Percentiles rank a stretch among this genome's conserved stretches.
These are phyloP conservation scores for Pseudogymnoascus destructans DNA, from an alignment of 2,329 filamentous ascomycete species.

Conservation along the genomic window DNA sequence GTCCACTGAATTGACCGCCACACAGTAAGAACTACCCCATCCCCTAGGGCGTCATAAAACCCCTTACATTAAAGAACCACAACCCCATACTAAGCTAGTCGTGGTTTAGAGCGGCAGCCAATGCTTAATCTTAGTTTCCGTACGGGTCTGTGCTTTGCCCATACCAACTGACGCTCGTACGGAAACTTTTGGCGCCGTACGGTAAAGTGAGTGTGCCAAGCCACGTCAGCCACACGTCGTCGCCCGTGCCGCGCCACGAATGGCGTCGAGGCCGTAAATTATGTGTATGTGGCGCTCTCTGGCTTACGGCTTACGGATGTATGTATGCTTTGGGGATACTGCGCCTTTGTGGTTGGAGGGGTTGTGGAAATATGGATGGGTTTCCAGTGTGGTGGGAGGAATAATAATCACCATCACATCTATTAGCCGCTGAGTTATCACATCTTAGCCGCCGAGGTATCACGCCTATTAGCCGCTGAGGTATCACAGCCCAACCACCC, in stretches of 20 bases:
- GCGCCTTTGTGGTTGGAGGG: background rate
- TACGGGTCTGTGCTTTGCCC: too few species aligned
- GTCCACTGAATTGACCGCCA: constrained; percentile 68
- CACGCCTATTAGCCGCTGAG: background rate
- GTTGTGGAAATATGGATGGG: background rate
- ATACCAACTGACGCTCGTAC: too few species aligned
- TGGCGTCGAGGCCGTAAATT: background rate
- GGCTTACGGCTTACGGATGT: background rate
- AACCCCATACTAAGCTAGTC: too few species aligned
- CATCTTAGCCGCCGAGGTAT: background rate
- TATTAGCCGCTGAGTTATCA: background rate
- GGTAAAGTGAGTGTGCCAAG: background rate
- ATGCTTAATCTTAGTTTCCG: too few species aligned
- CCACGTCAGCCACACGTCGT: background rate
- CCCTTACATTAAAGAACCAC: too few species aligned
- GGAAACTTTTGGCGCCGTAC: too few species aligned
- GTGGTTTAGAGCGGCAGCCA: too few species aligned
- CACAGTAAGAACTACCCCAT: constrained; percentile 55
- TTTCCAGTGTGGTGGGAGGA: background rate
- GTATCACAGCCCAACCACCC: background rate
- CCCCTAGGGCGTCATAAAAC: too few species aligned
- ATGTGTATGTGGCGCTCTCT: background rate
- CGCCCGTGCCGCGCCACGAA: background rate
- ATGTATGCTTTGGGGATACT: background rate
- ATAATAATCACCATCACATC: background rate